Conservation (phyloP, 495 filamentous ascomycete genomes). For the Neurospora sp. region DNA sequence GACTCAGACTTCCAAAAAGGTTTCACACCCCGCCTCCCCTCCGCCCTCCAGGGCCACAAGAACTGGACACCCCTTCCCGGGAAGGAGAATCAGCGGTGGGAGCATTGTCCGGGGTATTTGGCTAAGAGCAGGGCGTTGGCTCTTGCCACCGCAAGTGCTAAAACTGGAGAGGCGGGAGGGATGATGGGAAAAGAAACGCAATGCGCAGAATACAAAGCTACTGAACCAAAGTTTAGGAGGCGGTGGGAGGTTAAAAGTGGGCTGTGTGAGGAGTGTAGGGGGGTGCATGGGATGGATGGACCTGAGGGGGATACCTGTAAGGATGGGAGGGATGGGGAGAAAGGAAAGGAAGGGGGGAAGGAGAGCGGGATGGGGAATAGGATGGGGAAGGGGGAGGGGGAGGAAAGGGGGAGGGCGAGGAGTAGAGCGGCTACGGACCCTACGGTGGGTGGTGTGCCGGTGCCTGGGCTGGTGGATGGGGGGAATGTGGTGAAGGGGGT, state of each 20-base stretch:
- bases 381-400: neutral
- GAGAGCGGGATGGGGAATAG: neutral
- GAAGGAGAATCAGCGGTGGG: neutral
- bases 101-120: neutral
- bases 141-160: neutral
- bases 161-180: neutral
- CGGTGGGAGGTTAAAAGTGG: neutral
- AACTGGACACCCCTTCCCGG: neutral
- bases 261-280: neutral
- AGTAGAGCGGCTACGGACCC: neutral
- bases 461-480: neutral
- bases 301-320: no score
- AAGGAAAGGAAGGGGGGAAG: neutral
- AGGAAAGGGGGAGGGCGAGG: neutral
- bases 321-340: neutral
- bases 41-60: neutral
- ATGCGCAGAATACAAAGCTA: neutral
- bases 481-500: neutral
- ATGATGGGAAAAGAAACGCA: neutral
- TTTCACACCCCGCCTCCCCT: neutral
- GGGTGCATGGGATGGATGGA: neutral
- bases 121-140: neutral
- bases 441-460: neutral
- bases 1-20: neutral
- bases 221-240: neutral